Percentiles rank a stretch among this genome's conserved stretches.
phyloP scores from a whole-genome alignment of 352 stramenopile genomes.

The Phytopythium sindhum region DNA sequence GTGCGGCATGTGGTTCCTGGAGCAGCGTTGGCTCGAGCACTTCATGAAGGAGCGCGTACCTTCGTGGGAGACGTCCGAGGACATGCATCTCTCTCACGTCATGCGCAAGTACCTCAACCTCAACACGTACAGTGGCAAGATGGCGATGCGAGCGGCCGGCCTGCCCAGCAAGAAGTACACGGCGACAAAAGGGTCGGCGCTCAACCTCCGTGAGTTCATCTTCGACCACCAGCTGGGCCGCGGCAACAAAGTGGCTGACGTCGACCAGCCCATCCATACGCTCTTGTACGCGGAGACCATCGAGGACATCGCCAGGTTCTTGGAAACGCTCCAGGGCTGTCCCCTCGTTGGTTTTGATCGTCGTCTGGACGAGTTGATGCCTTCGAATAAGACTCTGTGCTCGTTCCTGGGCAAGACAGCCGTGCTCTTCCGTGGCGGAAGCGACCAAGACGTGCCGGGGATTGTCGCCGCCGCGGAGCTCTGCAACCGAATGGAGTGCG shows the following conservation, averaged over 20 bases:
- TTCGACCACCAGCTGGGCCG: slow-evolving; percentile 58
- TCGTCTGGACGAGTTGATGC: background rate
- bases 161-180: slow-evolving; percentile 37
- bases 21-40: slow-evolving; percentile 63
- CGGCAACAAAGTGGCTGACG: slow-evolving; percentile 54
- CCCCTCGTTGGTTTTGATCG: background rate
- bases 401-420: slow-evolving; percentile 41
- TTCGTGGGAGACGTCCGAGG: slow-evolving; percentile 48
- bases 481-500: slow-evolving; percentile 40
- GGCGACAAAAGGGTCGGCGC: slow-evolving; percentile 39
- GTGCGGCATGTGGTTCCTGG: slow-evolving; percentile 62
- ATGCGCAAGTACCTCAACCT: slow-evolving; percentile 66
- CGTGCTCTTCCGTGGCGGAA: slow-evolving; percentile 46
- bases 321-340: slow-evolving; percentile 32
- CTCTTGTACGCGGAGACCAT: slow-evolving; percentile 55
- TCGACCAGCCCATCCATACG: slow-evolving; percentile 38
- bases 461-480: slow-evolving; percentile 43
- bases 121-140: slow-evolving; percentile 53
- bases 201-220: slow-evolving; percentile 52
- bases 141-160: slow-evolving; percentile 24
- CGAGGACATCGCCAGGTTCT: slow-evolving; percentile 38
- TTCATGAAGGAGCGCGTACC: slow-evolving; percentile 54
- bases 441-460: slow-evolving; percentile 38
- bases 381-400: slow-evolving; percentile 18
- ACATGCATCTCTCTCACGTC: slow-evolving; percentile 64